Conservation (phyloP, 1,284 basidiomycete species). For the Apiotrichum sp. region DNA sequence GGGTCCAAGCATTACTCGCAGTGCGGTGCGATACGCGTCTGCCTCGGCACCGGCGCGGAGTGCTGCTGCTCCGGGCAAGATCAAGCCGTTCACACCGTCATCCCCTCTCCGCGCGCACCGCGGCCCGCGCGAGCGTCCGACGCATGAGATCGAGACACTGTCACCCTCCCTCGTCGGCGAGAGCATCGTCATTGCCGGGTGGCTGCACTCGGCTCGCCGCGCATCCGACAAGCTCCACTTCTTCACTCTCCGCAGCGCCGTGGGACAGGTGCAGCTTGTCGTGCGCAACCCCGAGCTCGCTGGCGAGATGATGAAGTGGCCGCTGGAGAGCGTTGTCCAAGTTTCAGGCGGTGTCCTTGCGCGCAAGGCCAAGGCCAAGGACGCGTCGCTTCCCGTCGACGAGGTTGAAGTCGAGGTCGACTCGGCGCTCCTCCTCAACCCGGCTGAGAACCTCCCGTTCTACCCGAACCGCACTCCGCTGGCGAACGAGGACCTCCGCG, state of each 20-base stretch:
- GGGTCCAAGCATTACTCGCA: neutral
- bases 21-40: neutral
- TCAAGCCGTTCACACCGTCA: slow-evolving; percentile 10
- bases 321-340: slow-evolving; percentile 68
- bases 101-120: slow-evolving; percentile 7
- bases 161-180: slow-evolving; percentile 54
- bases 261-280: slow-evolving; percentile 68
- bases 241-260: slow-evolving; percentile 65
- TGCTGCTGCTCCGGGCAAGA: neutral
- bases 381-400: slow-evolving; percentile 50
- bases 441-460: slow-evolving; percentile 70
- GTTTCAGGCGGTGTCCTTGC: slow-evolving; percentile 63
- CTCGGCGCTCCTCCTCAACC: slow-evolving; percentile 67
- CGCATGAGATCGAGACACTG: slow-evolving; percentile 62
- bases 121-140: slow-evolving; percentile 31
- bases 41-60: no score
- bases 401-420: slow-evolving; percentile 74
- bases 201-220: slow-evolving; percentile 62
- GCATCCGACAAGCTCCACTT: slow-evolving; percentile 42
- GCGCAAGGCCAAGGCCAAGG: slow-evolving; percentile 54
- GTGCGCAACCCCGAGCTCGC: slow-evolving; percentile 45
- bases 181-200: slow-evolving; percentile 64
- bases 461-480: slow-evolving; percentile 66
- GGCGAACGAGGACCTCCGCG: slow-evolving; percentile 78
- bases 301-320: slow-evolving; percentile 55